Base-by-base conservation (phyloP, 768 basidiomycete species). In the Zangia roseola region DNA sequence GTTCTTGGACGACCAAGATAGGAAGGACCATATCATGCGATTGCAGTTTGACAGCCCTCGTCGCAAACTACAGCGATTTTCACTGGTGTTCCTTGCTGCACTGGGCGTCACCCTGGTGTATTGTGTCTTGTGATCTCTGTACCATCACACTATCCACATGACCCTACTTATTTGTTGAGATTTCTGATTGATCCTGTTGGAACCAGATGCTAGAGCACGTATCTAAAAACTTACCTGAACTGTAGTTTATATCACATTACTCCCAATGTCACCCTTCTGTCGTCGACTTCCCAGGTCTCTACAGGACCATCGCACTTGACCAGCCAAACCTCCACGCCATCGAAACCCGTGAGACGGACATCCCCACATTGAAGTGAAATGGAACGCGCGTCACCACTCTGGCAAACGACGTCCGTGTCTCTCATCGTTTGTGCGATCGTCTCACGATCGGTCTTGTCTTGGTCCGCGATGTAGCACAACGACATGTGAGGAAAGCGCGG, bases 401-500 rank as follows among this genome's bases (percentile, higher is more conserved):
- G 36, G 49, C 47, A 5, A 30, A 80, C 67, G 35, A 63, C 63
- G 10, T 74, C 68, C 1, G 62, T 52, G 12, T 67, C 59, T 51
- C 65, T 56, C 56, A 86, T 66, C 51, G 70, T 69, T 23, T 72
- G 65, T 33, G 75, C 72, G 35, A 77, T 78, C 52, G 60, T 71
- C 19, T 70, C 68, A 37, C 87, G 78, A 64, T 84, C 78, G 17
- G 10, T 59, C 4, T 75, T 75, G 53, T 90, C 87, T n/a, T 74
- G 72, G 49, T 90, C 81, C 23, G 71, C 73, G 50, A 90, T 82
- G 60, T 91, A 91, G 58, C 79, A 83, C 50, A 91, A 56, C 30
- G 89, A 91, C 53, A 89, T 53, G 63, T 91, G 89, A 7, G 88
- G 84, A 53, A 80, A 86, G 30, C 71, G 65, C 0, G 86, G 84